Evolutionary conservation across 75 land plant genomes (phyloP).

Genomic region (Picea glauca): DNA sequence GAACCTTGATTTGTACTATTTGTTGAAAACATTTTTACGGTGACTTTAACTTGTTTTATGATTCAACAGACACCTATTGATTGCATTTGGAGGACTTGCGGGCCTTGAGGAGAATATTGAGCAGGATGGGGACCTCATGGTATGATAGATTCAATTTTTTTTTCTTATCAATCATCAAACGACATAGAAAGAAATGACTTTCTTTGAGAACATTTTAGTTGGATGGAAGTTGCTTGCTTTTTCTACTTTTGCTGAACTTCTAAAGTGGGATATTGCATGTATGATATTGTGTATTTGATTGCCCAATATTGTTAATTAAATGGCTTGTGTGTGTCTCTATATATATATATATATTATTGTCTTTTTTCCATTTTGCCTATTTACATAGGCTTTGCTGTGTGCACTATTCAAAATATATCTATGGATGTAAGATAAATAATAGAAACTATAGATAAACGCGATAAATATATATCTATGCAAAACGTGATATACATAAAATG

Average conservation of each 20-base stretch:
- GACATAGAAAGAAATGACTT: not conserved
- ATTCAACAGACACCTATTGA: conserved; percentile 69
- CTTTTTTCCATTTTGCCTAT: too few species aligned
- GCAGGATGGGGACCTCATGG: conserved; percentile 69
- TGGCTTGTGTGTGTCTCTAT: not conserved
- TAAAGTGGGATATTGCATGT: not conserved
- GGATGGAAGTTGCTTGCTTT: not conserved
- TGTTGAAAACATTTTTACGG: not conserved
- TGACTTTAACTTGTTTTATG: not conserved
- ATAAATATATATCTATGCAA: too few species aligned
- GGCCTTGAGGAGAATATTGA: conserved; percentile 88
- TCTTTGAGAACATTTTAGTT: not conserved
- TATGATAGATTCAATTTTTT: conserved; percentile 11
- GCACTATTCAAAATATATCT: too few species aligned
- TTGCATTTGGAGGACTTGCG: conserved; percentile 95
- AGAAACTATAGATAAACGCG: too few species aligned
- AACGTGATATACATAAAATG: too few species aligned
- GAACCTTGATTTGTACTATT: not conserved
- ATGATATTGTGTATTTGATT: not conserved
- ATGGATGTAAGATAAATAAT: too few species aligned
- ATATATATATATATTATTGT: too few species aligned
- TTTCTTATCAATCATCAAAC: not conserved
- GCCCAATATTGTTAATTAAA: not conserved
- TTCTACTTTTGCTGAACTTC: not conserved
- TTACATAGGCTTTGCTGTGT: too few species aligned